phyloP scores from a whole-genome alignment of 2,329 filamentous ascomycete genomes.

The Aspergillus aculeatus region DNA sequence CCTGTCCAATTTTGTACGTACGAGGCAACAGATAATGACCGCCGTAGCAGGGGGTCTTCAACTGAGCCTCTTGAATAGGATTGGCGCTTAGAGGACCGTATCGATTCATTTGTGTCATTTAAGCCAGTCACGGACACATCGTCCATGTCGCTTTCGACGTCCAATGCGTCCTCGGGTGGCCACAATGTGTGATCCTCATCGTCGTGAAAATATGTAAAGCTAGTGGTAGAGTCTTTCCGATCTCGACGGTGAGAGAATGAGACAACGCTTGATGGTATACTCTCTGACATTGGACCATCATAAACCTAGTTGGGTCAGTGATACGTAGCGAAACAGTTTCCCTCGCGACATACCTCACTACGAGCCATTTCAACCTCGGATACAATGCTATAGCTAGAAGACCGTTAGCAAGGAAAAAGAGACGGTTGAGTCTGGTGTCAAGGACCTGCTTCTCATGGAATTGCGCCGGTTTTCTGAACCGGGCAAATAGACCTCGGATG shows the following conservation, averaged over 20 bases:
- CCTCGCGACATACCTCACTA: conserved; percentile 67
- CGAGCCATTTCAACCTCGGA: conserved; percentile 99
- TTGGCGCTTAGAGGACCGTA: conserved; percentile 32
- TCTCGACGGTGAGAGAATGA: conserved; percentile 82
- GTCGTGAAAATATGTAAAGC: conserved; percentile 81
- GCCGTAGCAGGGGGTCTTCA: conserved; percentile 64
- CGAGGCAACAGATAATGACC: conserved; percentile 65
- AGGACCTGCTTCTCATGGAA: conserved; percentile 43
- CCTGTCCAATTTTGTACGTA: conserved; percentile 61
- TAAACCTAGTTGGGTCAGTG: conserved; percentile 59
- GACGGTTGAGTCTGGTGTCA: background rate
- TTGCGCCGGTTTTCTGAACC: conserved; percentile 31
- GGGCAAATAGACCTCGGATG: conserved; percentile 23
- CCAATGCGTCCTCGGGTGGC: conserved; percentile 51
- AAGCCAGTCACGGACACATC: conserved; percentile 42
- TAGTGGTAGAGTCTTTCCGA: conserved; percentile 79
- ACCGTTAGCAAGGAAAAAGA: conserved; percentile 19
- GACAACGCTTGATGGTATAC: conserved; percentile 89
- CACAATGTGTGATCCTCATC: conserved; percentile 61
- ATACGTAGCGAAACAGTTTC: background rate
- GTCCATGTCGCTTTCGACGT: conserved; percentile 46
- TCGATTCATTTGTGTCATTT: conserved; percentile 37
- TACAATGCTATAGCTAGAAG: conserved; percentile 67
- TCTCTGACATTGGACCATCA: conserved; percentile 90
- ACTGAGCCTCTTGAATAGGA: conserved; percentile 46